Percentiles rank a stretch among this genome's conserved stretches.
Conservation (phyloP, 768 basidiomycete genomes). For the Glaciozyma antarctica region DNA sequence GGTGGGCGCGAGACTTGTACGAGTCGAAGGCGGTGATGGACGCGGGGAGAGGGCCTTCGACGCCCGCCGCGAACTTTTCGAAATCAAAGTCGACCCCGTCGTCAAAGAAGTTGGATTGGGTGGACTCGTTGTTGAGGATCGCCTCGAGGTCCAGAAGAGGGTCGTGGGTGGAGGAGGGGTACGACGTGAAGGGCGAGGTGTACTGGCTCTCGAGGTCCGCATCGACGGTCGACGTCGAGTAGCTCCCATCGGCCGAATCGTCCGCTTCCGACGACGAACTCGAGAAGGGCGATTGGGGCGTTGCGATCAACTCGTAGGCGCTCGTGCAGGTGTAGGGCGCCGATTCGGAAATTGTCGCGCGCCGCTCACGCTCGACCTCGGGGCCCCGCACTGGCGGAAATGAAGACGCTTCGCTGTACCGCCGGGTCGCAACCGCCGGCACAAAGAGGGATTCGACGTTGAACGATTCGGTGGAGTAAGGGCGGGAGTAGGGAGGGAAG, state of each 20-base stretch:
- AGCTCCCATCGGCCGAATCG: not conserved
- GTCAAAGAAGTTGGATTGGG: constrained; percentile 25
- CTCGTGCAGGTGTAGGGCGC: too few species aligned
- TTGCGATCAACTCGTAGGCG: not conserved
- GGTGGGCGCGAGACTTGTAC: not conserved
- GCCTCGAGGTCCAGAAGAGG: constrained; percentile 17
- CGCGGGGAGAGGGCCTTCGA: constrained; percentile 13
- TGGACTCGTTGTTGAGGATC: constrained; percentile 27
- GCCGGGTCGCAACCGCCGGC: not conserved
- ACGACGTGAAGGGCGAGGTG: constrained; percentile 24
- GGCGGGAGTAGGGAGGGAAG: constrained; percentile 25
- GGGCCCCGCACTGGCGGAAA: too few species aligned
- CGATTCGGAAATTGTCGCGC: too few species aligned
- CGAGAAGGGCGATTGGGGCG: constrained; percentile 1
- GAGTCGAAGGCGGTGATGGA: not conserved
- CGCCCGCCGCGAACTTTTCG: constrained; percentile 2
- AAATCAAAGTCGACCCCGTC: constrained; percentile 2
- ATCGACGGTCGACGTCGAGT: constrained; percentile 1
- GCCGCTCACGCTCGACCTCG: too few species aligned
- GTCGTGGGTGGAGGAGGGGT: constrained; percentile 16
- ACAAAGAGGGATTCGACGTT: not conserved
- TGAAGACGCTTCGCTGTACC: not conserved
- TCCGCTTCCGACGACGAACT: not conserved
- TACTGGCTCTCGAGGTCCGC: constrained; percentile 24
- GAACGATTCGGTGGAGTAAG: not conserved